Percentiles rank a stretch among this genome's conserved stretches.
Conservation (phyloP, 192 early-diverging fungal genomes). For the Rhizoclosmatium globosum region DNA sequence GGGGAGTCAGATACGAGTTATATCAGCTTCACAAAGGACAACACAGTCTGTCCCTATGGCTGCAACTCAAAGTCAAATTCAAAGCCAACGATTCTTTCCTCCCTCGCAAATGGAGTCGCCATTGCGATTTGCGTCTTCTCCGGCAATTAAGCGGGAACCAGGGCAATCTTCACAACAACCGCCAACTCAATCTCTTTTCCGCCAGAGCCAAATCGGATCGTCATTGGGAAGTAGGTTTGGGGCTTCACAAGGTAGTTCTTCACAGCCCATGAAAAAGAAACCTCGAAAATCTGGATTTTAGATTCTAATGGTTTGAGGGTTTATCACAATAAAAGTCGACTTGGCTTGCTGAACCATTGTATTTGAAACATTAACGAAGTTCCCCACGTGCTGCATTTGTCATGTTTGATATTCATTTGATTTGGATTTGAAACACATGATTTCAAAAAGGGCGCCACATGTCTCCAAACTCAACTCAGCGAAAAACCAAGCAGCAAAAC, state of each 20-base stretch:
- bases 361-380: neutral
- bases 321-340: neutral
- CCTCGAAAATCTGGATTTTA: constrained; percentile 7
- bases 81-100: no score
- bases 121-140: no score
- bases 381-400: neutral
- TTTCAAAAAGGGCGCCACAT: neutral
- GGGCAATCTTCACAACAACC: no score
- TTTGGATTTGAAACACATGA: neutral
- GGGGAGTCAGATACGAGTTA: neutral
- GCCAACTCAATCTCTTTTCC: no score
- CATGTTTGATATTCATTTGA: neutral
- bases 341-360: neutral
- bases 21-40: neutral
- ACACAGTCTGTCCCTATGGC: neutral
- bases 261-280: constrained; percentile 1
- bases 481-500: neutral
- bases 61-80: no score
- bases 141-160: no score
- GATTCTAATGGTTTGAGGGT: neutral
- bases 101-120: no score
- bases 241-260: neutral
- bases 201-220: no score
- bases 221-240: neutral
- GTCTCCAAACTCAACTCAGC: neutral